Evolutionary conservation across 768 basidiomycete genomes (phyloP).

Genomic region (Lactarius evosmus): DNA sequence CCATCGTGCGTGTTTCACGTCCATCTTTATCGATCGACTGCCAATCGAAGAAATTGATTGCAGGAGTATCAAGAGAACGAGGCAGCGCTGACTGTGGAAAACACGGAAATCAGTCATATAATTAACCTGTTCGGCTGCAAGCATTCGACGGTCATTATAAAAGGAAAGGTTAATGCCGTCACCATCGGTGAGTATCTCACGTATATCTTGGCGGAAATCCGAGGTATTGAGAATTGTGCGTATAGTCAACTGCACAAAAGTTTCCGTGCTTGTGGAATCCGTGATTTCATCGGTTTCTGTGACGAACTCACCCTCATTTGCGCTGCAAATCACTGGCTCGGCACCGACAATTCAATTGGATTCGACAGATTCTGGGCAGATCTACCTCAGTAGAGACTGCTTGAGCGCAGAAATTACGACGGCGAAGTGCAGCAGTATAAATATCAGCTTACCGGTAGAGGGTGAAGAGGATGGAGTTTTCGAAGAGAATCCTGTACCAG

Average conservation of each 20-base stretch:
- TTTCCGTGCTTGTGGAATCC: conserved; percentile 83
- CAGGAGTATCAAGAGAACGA: conserved; percentile 95
- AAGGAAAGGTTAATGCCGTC: conserved; percentile 94
- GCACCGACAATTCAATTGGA: conserved; percentile 94
- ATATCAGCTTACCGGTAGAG: conserved; percentile 80
- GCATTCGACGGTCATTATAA: conserved; percentile 74
- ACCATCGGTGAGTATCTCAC: conserved; percentile 61
- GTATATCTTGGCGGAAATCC: background rate
- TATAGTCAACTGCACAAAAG: conserved; percentile 84
- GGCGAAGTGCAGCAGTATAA: conserved; percentile 90
- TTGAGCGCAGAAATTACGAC: conserved; percentile 85
- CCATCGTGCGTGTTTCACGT: conserved; percentile 56
- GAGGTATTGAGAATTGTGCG: background rate
- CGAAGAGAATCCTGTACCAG: conserved; percentile 85
- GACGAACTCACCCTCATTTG: conserved; percentile 91
- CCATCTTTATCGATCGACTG: background rate
- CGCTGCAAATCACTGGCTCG: conserved; percentile 83
- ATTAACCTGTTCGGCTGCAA: conserved; percentile 92
- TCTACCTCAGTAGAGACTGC: conserved; percentile 85
- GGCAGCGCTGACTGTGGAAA: conserved; percentile 61
- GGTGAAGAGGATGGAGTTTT: conserved; percentile 93
- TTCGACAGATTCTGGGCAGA: conserved; percentile 90
- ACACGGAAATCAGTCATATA: conserved; percentile 74
- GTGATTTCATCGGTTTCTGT: conserved; percentile 89
- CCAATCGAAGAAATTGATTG: background rate